These are phyloP conservation scores for Eucalyptus caleyi DNA, from an alignment of 345 rosid genomes.

Conservation along the genomic window DNA sequence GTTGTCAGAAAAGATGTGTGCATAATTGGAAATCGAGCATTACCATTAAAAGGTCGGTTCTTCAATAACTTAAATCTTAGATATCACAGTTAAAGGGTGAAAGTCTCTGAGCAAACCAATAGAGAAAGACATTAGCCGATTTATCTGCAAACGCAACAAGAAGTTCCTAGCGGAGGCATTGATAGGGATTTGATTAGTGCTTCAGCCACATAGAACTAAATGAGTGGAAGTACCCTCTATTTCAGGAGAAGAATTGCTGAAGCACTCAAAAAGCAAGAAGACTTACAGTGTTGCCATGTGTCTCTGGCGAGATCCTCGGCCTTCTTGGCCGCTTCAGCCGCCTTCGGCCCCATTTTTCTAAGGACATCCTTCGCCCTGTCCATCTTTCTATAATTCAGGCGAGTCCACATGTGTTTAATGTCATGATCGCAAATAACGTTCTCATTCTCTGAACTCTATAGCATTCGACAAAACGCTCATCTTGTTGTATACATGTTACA, in stretches of 20 bases:
- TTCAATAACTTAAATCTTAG: background rate
- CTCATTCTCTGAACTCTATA: background rate
- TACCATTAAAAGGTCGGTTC: background rate
- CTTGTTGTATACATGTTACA: background rate
- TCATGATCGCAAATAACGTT: background rate
- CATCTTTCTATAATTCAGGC: background rate
- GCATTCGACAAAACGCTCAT: background rate
- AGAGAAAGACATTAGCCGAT: background rate
- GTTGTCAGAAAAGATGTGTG: background rate
- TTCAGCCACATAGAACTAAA: background rate
- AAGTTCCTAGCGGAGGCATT: background rate
- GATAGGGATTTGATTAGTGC: background rate
- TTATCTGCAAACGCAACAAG: background rate
- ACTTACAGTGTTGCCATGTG: slow-evolving; percentile 6
- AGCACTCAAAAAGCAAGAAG: background rate
- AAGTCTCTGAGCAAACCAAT: background rate
- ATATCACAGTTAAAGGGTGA: background rate
- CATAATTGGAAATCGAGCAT: background rate
- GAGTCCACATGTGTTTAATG: background rate
- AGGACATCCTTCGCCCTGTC: background rate
- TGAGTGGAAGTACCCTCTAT: background rate
- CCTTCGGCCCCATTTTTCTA: background rate
- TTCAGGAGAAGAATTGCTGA: background rate
- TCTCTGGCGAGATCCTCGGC: slow-evolving; percentile 7
- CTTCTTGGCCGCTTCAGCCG: slow-evolving; percentile 1